These are phyloP conservation scores for Neofusicoccum parvum DNA, from an alignment of 2,329 filamentous ascomycete genomes.

Conservation along the genomic window DNA sequence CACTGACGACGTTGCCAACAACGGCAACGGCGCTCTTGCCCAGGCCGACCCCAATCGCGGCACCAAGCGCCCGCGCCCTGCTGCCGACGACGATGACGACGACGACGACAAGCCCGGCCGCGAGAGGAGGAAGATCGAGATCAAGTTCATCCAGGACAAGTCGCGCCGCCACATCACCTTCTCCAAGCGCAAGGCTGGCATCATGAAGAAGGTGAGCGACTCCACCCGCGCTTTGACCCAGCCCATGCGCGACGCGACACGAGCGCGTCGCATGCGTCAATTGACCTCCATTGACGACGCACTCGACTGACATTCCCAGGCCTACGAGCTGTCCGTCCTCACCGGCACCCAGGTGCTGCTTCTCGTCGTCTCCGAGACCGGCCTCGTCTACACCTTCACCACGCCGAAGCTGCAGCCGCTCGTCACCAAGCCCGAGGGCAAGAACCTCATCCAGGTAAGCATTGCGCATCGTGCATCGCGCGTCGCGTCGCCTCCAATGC, in stretches of 20 bases:
- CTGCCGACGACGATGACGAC: slow-evolving; percentile 91
- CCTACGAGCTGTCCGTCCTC: slow-evolving; percentile 95
- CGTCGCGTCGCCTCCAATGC: slow-evolving; percentile 5
- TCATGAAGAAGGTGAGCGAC: slow-evolving; percentile 95
- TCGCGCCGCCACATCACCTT: slow-evolving; percentile 99
- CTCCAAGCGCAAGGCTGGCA: slow-evolving; percentile 98
- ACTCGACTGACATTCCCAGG: slow-evolving; percentile 56
- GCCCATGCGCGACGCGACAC: slow-evolving; percentile 29
- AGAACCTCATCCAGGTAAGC: slow-evolving; percentile 96
- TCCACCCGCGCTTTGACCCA: slow-evolving; percentile 23
- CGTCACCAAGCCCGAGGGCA: slow-evolving; percentile 97
- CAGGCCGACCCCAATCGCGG: slow-evolving; percentile 71
- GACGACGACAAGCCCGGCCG: slow-evolving; percentile 97
- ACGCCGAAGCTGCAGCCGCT: slow-evolving; percentile 97
- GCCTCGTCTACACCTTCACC: slow-evolving; percentile 96
- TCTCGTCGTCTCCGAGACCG: slow-evolving; percentile 95
- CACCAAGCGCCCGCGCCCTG: slow-evolving; percentile 83
- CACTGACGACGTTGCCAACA: slow-evolving; percentile 61
- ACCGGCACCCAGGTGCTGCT: slow-evolving; percentile 97
- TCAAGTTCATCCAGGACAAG: slow-evolving; percentile 99
- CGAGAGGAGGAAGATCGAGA: slow-evolving; percentile 99
- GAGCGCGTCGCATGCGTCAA: slow-evolving; percentile 34
- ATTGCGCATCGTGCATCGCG: slow-evolving; percentile 19
- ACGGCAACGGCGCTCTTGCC: slow-evolving; percentile 61
- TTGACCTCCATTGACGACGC: slow-evolving; percentile 2